Evolutionary conservation across 805 yeast genomes (phyloP).

Genomic region (Barnettozyma botsteinii): DNA sequence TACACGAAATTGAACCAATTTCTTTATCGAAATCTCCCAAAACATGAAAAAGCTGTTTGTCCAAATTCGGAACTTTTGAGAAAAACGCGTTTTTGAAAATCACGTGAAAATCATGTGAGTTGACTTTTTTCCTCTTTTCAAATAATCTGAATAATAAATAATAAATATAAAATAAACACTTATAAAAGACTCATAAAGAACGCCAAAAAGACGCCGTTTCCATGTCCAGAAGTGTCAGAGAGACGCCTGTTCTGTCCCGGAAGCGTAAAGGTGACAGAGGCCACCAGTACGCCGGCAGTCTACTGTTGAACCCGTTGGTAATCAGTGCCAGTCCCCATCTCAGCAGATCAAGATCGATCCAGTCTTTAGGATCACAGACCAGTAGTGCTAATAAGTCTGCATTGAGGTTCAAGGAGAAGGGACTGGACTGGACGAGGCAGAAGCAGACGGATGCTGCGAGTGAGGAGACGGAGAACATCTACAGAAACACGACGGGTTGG

Average conservation of each 20-base stretch:
- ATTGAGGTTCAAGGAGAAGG: not conserved
- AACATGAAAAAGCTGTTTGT: not conserved
- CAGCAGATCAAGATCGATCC: conserved; percentile 2
- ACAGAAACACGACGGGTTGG: conserved; percentile 2
- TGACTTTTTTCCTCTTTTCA: not conserved
- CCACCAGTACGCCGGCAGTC: conserved; percentile 1
- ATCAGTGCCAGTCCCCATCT: conserved; percentile 7
- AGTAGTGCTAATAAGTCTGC: not conserved
- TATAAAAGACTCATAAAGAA: not conserved
- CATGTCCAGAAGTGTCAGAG: conserved; percentile 1
- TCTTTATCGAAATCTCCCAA: not conserved
- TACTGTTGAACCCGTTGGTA: conserved; percentile 5
- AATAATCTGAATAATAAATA: not conserved
- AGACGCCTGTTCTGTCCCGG: conserved; percentile 7
- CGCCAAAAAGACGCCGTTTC: not conserved
- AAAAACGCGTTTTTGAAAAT: no score
- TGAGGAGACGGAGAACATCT: conserved; percentile 10
- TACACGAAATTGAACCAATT: not conserved
- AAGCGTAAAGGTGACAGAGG: conserved; percentile 5
- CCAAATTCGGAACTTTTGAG: not conserved
- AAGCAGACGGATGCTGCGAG: conserved; percentile 14
- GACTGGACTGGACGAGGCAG: conserved; percentile 14
- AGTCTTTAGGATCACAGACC: not conserved
- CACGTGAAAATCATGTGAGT: not conserved
- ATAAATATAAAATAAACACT: no score